A percentile compares a stretch with the other conserved stretches of the same genome.
These are phyloP conservation scores for Incumbomyces lentus DNA, from an alignment of 2,329 filamentous ascomycete genomes.

Conservation along the genomic window DNA sequence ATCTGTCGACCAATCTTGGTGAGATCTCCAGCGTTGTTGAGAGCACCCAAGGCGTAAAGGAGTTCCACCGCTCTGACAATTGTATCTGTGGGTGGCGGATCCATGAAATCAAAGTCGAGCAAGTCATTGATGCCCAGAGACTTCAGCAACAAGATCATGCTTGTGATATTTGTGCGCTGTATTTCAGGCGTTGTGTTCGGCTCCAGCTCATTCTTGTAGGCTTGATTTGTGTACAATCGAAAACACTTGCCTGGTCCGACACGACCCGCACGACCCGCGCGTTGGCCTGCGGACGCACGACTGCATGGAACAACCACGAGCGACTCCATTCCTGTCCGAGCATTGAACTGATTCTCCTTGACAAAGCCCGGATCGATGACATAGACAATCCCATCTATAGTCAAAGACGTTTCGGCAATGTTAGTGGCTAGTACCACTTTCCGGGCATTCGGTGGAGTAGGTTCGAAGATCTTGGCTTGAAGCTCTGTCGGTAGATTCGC, in stretches of 20 bases:
- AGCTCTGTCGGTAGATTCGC: conserved; percentile 83
- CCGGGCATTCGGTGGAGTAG: conserved; percentile 70
- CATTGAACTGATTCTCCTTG: conserved; percentile 91
- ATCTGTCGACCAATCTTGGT: conserved; percentile 89
- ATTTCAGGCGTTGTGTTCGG: conserved; percentile 90
- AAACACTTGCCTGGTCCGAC: conserved; percentile 90
- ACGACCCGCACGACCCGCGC: conserved; percentile 84
- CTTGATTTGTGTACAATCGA: conserved; percentile 83
- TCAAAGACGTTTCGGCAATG: conserved; percentile 91
- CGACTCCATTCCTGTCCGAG: conserved; percentile 83
- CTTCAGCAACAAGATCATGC: conserved; percentile 88
- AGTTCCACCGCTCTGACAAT: conserved; percentile 83
- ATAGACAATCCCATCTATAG: conserved; percentile 91
- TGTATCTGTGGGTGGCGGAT: conserved; percentile 79
- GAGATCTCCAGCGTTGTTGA: conserved; percentile 79
- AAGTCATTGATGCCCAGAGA: conserved; percentile 89
- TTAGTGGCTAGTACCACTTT: conserved; percentile 95
- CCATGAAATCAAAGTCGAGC: conserved; percentile 96
- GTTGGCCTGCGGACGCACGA: conserved; percentile 82
- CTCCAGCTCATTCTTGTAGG: conserved; percentile 89
- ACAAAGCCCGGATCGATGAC: conserved; percentile 93
- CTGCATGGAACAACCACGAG: conserved; percentile 86
- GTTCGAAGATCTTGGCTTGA: conserved; percentile 89
- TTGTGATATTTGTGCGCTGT: conserved; percentile 82
- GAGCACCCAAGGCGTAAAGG: conserved; percentile 77